Evolutionary conservation across 805 yeast genomes (phyloP).

Genomic region (Clavispora asparagi): DNA sequence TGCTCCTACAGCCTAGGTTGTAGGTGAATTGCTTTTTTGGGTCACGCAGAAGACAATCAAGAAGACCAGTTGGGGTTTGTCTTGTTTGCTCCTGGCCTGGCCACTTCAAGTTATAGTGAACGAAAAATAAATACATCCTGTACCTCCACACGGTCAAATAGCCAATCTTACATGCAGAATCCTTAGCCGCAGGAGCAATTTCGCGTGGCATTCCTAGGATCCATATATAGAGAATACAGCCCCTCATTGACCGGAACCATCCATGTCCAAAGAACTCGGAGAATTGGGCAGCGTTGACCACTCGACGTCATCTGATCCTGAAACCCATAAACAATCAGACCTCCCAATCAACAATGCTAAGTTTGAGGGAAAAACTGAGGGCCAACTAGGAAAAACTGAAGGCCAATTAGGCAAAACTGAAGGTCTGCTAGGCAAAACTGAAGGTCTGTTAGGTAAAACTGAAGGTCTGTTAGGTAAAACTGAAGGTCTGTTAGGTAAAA

Average conservation of each 20-base stretch:
- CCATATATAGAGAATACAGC: background rate
- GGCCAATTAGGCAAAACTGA: conserved; percentile 14
- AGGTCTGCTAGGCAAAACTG: conserved; percentile 2
- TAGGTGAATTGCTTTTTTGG: too few species aligned
- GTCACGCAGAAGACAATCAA: too few species aligned
- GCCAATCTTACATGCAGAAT: background rate
- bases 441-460: conserved; percentile 3
- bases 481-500: conserved; percentile 6
- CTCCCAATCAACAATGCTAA: background rate
- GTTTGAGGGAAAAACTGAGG: conserved; percentile 4
- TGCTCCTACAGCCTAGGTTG: too few species aligned
- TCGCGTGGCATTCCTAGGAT: background rate
- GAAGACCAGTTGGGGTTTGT: too few species aligned
- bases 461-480: conserved; percentile 6
- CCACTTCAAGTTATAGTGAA: too few species aligned
- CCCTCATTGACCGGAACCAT: background rate
- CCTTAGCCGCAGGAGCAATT: background rate
- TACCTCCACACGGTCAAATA: background rate
- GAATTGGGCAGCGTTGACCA: conserved; percentile 3
- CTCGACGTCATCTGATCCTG: background rate
- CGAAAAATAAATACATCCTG: background rate
- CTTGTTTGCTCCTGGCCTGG: too few species aligned
- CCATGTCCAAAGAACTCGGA: conserved; percentile 12
- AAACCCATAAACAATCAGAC: background rate
- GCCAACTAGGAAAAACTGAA: conserved; percentile 2